Evolutionary conservation across 2,329 filamentous ascomycete genomes (phyloP), one percentile per base, ranked within the genome.

Genomic region (Aspergillus tanneri): DNA sequence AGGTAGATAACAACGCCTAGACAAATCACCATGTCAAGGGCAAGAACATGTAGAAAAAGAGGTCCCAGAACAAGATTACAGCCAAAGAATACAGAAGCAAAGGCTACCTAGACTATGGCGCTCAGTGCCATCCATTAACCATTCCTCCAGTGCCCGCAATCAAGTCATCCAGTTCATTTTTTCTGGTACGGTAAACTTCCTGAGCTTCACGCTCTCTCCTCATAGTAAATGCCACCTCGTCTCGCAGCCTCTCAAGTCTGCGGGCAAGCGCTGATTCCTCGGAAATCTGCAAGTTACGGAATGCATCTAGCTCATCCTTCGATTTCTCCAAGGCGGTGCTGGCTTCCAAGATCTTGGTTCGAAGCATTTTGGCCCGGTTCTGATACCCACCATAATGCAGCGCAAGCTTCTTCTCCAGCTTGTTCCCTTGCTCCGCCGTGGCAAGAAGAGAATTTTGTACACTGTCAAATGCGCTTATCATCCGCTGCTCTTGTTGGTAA

Each of bases 381-480:
- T 91, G 85, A 72, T 99, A 99, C 11, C 93, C 93, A 19, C 91
- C 91, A 2, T 95, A 83, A 61, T 93, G 86, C 45, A 95, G 77
- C 0, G 79, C 78, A n/a, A 99, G 81, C 71, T 93, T 96, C 80
- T 96, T 96, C 72, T 97, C 91, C 1, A 95, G 76, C 70, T 92
- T 95, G 65, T 90, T 89, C 45, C 88, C 88, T 48, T 85, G 81
- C 59, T 92, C 85, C 2, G 91, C 93, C 0, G 84, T 83, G 2
- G 80, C 75, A 58, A 88, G 79, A 53, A 96, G 87, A 6, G 80
- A 77, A 38, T 88, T 81, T 69, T 93, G 87, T 2, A 90, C 80
- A 37, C 78, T 79, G 54, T 93, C 84, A 56, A 96, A 93, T 2
- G 88, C 84, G 57, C 82, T 75, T 24, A 79, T 78, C 75, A 92